Evolutionary conservation across 495 filamentous ascomycete genomes (phyloP), one percentile per base, ranked within the genome.

Genomic region (Trichoderma asperelloides): DNA sequence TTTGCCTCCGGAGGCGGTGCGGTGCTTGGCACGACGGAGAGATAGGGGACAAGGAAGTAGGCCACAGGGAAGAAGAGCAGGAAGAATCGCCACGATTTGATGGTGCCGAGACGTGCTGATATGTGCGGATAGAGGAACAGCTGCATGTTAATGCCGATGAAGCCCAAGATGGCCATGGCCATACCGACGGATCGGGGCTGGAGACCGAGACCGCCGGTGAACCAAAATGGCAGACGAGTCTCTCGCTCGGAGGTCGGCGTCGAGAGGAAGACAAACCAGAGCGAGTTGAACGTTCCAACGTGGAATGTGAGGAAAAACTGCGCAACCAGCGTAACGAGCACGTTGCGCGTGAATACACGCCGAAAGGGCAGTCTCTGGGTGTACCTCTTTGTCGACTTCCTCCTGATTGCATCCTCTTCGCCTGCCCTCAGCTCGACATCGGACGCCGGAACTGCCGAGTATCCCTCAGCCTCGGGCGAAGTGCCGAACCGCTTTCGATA

Each of bases 191-290:
- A 84, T 16, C 86, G 84, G 0, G 92, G 90, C 13, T 88, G 84
- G 67, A 95, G 83, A 41, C 89, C 91, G 27, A 94, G 80, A 39
- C 92, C 92, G 63, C 92, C 92, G 0, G 89, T 93, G 79, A 95
- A 95, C 69, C 79, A 73, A 73, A 96, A 88, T 0, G 88, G 88
- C 3, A 86, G 79, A 84, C 88, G 27, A 16, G 73, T 77, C 12
- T 70, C 51, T 2, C 77, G 78, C 68, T 89, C 82, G 69, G 87
- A 88, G 41, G 90, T 89, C 0, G 91, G 89, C 0, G 91, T 90
- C 0, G 89, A 91, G 67, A 96, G 87, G 81, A 93, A 94, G 67
- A 91, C 82, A 68, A 90, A 89, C 90, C 90, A 94, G 60, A 94
- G 82, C 63, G 87, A 89, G 75, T 91, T 91, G 82, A 93, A 95